Evolutionary conservation across 2,329 filamentous ascomycete genomes (phyloP).

Genomic region (Chaetomium sp.): DNA sequence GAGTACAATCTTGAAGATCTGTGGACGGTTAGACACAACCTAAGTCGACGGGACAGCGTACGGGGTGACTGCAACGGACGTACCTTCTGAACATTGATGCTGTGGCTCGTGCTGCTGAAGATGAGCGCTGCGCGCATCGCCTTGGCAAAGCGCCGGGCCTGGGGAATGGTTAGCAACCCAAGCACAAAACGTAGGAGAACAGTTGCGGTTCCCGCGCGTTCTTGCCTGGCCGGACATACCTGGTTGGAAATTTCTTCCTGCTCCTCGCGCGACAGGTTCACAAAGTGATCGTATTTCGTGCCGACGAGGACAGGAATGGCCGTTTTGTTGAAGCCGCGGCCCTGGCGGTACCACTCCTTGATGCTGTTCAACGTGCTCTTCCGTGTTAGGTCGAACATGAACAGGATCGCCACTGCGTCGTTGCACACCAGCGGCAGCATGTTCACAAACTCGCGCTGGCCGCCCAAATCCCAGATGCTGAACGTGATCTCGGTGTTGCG

Average conservation of each 20-base stretch:
- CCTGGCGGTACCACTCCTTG: constrained; percentile 99
- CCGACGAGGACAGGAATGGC: constrained; percentile 97
- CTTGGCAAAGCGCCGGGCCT: constrained; percentile 94
- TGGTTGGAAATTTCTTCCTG: constrained; percentile 98
- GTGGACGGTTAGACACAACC: constrained; percentile 11
- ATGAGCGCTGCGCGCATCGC: constrained; percentile 97
- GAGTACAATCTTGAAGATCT: constrained; percentile 99
- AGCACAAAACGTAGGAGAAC: background rate
- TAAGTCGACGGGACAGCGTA: too few species aligned
- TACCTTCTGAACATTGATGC: constrained; percentile 98
- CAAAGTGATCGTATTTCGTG: constrained; percentile 98
- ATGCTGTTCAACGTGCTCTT: constrained; percentile 99
- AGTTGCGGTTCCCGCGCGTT: background rate
- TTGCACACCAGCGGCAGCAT: constrained; percentile 99
- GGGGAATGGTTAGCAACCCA: constrained; percentile 19
- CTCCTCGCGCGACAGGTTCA: constrained; percentile 95
- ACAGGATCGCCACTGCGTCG: constrained; percentile 94
- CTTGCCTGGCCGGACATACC: constrained; percentile 42
- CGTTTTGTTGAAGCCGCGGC: constrained; percentile 97
- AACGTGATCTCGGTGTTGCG: constrained; percentile 99
- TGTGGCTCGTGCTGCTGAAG: constrained; percentile 98
- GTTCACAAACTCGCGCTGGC: constrained; percentile 98
- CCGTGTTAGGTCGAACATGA: constrained; percentile 98
- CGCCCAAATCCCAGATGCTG: constrained; percentile 97
- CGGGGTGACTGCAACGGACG: constrained; percentile 10